Evolutionary conservation across 2,329 filamentous ascomycete genomes (phyloP), one percentile per base, ranked within the genome.

Genomic region (Pestalotiopsis sp.): DNA sequence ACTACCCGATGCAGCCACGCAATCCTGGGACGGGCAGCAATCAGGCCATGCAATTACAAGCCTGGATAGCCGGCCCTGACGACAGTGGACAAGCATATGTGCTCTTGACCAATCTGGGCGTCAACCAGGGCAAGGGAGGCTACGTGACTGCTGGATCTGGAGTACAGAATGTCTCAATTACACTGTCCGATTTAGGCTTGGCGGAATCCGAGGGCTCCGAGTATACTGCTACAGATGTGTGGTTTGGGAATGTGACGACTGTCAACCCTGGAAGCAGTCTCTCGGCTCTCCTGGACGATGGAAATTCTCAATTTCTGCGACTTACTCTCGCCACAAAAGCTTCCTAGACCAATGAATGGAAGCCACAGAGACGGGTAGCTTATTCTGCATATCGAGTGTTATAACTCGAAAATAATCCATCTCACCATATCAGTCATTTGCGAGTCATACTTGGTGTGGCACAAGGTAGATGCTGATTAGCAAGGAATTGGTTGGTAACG

Each of bases 31-130:
- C 68, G 11, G 75, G 75, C 12, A 64, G 67, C 14, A 68, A 72
- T n/a, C 61, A 64, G n/a, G 64, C 75, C 14, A 27, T 71, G 58
- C 75, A 76, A 57, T 60, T 73, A 12, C 75, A 77, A 56, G 72
- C 75, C 3, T 77, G 76, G 76, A 71, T 77, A 31, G 75, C 73
- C 2, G 75, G 76, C 0, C 75, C 75, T 4, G 68, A 70, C 41
- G 27, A 45, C 36, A 31, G 68, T 9, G 70, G 71, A 9, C 59
- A 67, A 14, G 74, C 72, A 4, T 71, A 74, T 57, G 75, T 75
- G 2, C 62, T 77, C 4, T 67, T 77, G 2, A 69, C 70, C 3
- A 77, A 77, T 60, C 74, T 74, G 58, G 76, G 76, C 3, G 73
- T 72, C 9, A 70, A 74, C 63, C 66, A 72, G 56, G 73, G 74